Percentiles rank a stretch among this genome's conserved stretches.
phyloP scores from a whole-genome alignment of 73 alveolate genomes.

The Tetrahymena thermophila region DNA sequence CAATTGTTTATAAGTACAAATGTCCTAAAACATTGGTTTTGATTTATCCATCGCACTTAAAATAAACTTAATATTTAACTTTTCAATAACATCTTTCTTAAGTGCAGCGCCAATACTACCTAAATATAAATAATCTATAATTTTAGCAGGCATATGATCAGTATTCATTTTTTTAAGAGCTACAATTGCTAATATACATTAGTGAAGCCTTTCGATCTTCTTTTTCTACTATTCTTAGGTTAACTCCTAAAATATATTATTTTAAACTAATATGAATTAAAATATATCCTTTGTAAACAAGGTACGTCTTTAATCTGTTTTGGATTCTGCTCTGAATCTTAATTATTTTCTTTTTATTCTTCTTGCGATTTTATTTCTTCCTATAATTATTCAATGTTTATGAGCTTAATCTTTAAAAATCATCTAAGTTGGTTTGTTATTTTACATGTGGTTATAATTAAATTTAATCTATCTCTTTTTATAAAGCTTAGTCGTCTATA shows the following conservation, averaged over 20 bases:
- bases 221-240: neutral
- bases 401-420: neutral
- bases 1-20: constrained; percentile 37
- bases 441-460: neutral
- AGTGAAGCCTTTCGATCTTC: neutral
- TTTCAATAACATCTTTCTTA: constrained; percentile 25
- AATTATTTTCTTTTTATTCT: neutral
- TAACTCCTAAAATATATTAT: neutral
- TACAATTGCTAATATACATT: neutral
- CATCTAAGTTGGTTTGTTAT: neutral
- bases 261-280: too few species aligned
- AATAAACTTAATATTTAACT: constrained; percentile 54
- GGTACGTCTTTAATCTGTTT: neutral
- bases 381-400: neutral
- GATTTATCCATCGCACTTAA: constrained; percentile 58
- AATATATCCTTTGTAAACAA: too few species aligned
- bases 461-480: neutral
- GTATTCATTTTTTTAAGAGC: constrained; percentile 57
- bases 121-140: constrained; percentile 41
- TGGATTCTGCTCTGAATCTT: neutral
- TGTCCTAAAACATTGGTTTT: constrained; percentile 55
- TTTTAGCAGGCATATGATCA: constrained; percentile 56
- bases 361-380: neutral
- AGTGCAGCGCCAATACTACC: constrained; percentile 69
- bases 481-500: neutral